A percentile compares a stretch with the other conserved stretches of the same genome.
Evolutionary conservation across 768 basidiomycete genomes (phyloP).

Genomic region (Auricularia sp.): DNA sequence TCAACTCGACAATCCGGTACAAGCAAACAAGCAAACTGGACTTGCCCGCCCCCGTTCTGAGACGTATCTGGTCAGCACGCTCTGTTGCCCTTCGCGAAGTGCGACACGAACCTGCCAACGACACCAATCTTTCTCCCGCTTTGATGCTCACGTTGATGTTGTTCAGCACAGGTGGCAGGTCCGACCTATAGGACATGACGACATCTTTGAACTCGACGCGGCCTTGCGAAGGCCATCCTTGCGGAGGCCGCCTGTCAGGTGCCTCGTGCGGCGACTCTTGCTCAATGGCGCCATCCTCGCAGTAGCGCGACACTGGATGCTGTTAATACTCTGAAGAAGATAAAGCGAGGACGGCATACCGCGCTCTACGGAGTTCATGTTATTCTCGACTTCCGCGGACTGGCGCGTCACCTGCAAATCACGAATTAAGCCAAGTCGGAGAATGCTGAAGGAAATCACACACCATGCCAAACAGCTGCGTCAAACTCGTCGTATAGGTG

Average conservation of each 20-base stretch:
- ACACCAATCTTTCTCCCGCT: conserved; percentile 88
- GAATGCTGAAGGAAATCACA: not conserved
- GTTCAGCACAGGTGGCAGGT: conserved; percentile 81
- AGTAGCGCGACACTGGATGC: not conserved
- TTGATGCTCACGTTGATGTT: conserved; percentile 61
- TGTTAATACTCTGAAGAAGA: too few relatives aligned
- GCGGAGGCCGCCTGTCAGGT: conserved; percentile 46
- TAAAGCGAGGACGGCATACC: not conserved
- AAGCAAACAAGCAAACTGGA: conserved; percentile 84
- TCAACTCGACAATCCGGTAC: conserved; percentile 70
- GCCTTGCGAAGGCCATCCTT: conserved; percentile 69
- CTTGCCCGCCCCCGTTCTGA: conserved; percentile 74
- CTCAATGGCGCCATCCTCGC: conserved; percentile 64
- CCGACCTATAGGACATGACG: conserved; percentile 74
- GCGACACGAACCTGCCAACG: conserved; percentile 47
- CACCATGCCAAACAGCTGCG: conserved; percentile 20
- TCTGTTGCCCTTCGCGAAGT: conserved; percentile 1
- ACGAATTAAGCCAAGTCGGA: not conserved
- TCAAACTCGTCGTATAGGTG: conserved; percentile 63
- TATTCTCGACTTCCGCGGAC: conserved; percentile 79
- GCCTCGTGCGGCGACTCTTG: conserved; percentile 70
- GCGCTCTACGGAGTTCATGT: conserved; percentile 59
- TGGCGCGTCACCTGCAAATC: conserved; percentile 52
- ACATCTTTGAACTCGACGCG: conserved; percentile 66
- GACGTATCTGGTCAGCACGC: not conserved